phyloP scores from a whole-genome alignment of 441 rosid genomes.

The Sinapis alba region DNA sequence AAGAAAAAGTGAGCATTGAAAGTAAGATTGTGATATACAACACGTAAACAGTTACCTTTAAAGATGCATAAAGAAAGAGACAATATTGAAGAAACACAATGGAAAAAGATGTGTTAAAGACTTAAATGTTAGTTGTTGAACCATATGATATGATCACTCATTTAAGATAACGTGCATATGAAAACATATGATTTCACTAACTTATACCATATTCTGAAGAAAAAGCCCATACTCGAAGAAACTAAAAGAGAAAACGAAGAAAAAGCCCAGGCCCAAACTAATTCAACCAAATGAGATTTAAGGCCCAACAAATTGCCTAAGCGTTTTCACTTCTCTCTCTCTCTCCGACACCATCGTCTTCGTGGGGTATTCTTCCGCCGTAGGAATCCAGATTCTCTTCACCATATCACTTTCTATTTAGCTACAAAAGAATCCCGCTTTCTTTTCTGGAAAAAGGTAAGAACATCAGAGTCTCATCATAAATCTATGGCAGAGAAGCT shows the following conservation, averaged over 20 bases:
- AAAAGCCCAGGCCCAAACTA: slow-evolving; percentile 4
- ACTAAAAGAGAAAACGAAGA: not conserved
- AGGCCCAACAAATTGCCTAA: slow-evolving; percentile 24
- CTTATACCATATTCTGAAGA: not conserved
- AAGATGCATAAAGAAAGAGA: slow-evolving; percentile 14
- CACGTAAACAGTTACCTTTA: slow-evolving; percentile 22
- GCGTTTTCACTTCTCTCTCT: not conserved
- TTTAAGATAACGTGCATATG: slow-evolving; percentile 12
- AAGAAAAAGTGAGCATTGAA: slow-evolving; percentile 16
- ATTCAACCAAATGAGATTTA: not conserved
- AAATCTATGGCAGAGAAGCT: slow-evolving; percentile 75
- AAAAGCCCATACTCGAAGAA: not conserved
- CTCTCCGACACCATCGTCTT: slow-evolving; percentile 15
- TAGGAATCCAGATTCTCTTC: slow-evolving; percentile 3
- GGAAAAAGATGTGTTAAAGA: slow-evolving; percentile 10
- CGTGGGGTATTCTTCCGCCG: slow-evolving; percentile 1
- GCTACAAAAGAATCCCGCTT: not conserved
- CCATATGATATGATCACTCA: not conserved
- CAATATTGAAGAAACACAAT: not conserved
- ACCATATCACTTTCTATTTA: not conserved
- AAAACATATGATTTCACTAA: not conserved
- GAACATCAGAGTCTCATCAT: too few relatives aligned
- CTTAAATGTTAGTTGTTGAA: slow-evolving; percentile 33
- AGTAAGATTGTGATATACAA: not conserved
- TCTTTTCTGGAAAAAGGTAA: not conserved